phyloP scores from a whole-genome alignment of 2,329 filamentous ascomycete species.

The Botrytis hyacinthi region DNA sequence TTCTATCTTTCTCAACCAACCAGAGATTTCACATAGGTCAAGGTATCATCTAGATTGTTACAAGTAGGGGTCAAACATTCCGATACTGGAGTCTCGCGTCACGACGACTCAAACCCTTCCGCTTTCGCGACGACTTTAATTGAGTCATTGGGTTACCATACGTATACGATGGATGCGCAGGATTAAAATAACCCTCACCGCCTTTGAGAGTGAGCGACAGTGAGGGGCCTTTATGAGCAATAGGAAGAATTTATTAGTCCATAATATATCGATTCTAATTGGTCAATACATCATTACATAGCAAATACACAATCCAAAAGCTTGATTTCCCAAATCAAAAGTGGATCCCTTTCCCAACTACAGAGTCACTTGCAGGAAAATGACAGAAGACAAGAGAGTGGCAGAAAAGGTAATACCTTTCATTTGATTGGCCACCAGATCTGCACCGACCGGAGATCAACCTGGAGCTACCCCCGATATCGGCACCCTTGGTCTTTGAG shows the following conservation, averaged over 20 bases:
- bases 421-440: neutral
- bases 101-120: neutral
- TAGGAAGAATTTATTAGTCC: neutral
- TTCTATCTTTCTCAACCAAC: neutral
- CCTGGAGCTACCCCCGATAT: slow-evolving; percentile 13
- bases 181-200: neutral
- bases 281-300: neutral
- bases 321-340: neutral
- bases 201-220: neutral
- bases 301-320: neutral
- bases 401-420: slow-evolving; percentile 10
- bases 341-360: neutral
- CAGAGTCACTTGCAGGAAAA: neutral
- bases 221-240: neutral
- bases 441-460: neutral
- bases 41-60: neutral
- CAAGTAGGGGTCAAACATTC: neutral
- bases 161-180: neutral
- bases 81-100: neutral
- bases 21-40: neutral
- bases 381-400: neutral
- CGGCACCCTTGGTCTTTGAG: slow-evolving; percentile 18
- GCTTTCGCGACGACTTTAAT: neutral
- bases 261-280: neutral
- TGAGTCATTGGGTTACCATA: neutral